A percentile compares a stretch with the other conserved stretches of the same genome.
phyloP scores from a whole-genome alignment of 371 early-diverging fungal species.

The Haplosporangium sp. region DNA sequence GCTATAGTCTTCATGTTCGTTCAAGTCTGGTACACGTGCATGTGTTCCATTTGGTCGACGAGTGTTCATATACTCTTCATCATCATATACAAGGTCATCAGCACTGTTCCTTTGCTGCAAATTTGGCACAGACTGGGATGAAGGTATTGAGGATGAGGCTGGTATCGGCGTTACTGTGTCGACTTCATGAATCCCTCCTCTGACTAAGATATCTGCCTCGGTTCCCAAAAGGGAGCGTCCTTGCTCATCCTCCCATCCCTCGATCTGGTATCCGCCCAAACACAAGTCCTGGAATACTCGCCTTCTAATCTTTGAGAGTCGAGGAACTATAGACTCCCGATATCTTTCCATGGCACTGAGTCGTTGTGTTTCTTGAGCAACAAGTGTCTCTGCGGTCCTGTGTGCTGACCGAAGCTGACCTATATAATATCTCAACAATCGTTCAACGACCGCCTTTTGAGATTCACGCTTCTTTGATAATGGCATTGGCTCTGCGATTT shows the following conservation, averaged over 20 bases:
- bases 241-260: slow-evolving; percentile 49
- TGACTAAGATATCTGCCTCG: slow-evolving; percentile 43
- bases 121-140: slow-evolving; percentile 12
- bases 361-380: slow-evolving; percentile 34
- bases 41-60: neutral
- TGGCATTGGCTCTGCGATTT: too few species aligned
- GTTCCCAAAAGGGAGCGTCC: slow-evolving; percentile 39
- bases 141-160: neutral
- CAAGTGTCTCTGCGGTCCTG: slow-evolving; percentile 26
- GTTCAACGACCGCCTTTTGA: slow-evolving; percentile 1
- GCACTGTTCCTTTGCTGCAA: neutral
- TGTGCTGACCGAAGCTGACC: slow-evolving; percentile 30
- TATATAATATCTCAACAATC: slow-evolving; percentile 28
- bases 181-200: slow-evolving; percentile 40
- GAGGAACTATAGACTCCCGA: slow-evolving; percentile 44
- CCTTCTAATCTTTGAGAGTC: slow-evolving; percentile 36
- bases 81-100: neutral
- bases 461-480: too few species aligned
- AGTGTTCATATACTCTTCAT: slow-evolving; percentile 1
- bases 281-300: slow-evolving; percentile 45
- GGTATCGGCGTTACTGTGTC: neutral
- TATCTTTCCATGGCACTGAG: slow-evolving; percentile 28
- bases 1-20: slow-evolving; percentile 9
- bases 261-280: slow-evolving; percentile 28
- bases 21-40: neutral